Conservation (phyloP, 2,329 filamentous ascomycete species). For the Xylariomycetidae sp. region DNA sequence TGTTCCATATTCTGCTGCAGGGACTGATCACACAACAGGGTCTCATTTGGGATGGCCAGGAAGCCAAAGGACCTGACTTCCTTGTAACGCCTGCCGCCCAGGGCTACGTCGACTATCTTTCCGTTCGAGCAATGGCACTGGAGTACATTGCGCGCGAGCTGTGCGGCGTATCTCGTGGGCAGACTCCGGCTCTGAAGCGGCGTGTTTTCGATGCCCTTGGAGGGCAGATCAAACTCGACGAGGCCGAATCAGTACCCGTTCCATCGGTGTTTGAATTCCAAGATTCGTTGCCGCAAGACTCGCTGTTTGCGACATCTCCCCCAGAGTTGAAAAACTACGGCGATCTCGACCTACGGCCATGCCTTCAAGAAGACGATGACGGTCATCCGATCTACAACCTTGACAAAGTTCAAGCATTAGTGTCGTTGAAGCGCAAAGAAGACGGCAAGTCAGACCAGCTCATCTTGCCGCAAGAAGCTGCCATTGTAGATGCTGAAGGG, state of each 20-base stretch:
- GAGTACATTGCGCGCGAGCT: conserved; percentile 85
- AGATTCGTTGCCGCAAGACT: conserved; percentile 66
- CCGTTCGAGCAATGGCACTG: conserved; percentile 68
- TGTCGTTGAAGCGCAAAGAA: conserved; percentile 64
- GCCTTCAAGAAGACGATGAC: conserved; percentile 54
- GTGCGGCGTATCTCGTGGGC: conserved; percentile 65
- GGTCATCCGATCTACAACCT: conserved; percentile 59
- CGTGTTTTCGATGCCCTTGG: conserved; percentile 68
- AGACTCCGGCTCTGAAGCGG: conserved; percentile 63
- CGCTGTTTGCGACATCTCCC: conserved; percentile 42
- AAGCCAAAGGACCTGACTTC: conserved; percentile 58
- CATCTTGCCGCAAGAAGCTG: conserved; percentile 42
- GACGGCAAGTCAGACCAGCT: conserved; percentile 43
- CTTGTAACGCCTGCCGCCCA: conserved; percentile 60
- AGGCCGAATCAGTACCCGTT: conserved; percentile 60
- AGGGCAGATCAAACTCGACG: conserved; percentile 63
- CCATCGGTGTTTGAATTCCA: conserved; percentile 86
- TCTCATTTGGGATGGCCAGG: conserved; percentile 67
- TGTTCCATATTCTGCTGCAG: conserved; percentile 69
- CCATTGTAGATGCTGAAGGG: conserved; percentile 52
- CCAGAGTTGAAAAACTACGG: conserved; percentile 55
- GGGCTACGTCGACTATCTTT: conserved; percentile 71
- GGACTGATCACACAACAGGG: conserved; percentile 65
- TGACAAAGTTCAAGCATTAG: conserved; percentile 64
- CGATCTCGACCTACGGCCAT: conserved; percentile 62